Conservation (phyloP, 2,329 filamentous ascomycete species). For the Aspergillus sp. region DNA sequence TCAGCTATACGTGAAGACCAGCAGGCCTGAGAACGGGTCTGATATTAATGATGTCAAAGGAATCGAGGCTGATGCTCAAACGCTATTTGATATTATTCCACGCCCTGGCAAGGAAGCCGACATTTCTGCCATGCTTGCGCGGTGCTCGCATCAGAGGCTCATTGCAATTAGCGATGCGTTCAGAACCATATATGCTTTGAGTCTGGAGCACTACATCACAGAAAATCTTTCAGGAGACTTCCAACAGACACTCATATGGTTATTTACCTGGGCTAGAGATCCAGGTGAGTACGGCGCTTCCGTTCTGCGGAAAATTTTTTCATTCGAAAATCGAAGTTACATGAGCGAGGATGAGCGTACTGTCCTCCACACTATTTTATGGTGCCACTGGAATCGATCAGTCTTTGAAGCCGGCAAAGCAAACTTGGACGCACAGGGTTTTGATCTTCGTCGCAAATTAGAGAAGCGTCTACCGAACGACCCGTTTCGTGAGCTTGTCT, state of each 20-base stretch:
- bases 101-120: background rate
- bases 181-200: background rate
- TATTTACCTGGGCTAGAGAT: background rate
- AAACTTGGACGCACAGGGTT: background rate
- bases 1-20: background rate
- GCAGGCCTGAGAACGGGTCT: background rate
- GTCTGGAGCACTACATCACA: background rate
- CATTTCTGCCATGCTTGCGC: background rate
- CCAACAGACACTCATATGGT: background rate
- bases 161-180: background rate
- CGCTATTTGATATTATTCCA: background rate
- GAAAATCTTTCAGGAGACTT: background rate
- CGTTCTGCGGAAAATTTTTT: background rate
- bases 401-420: background rate
- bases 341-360: background rate
- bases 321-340: background rate
- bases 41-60: background rate
- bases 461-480: background rate
- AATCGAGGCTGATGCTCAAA: background rate
- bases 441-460: background rate
- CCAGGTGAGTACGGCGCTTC: background rate
- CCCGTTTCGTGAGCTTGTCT: background rate
- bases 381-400: background rate
- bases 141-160: background rate
- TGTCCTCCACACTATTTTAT: background rate